Evolutionary conservation across 345 rosid species (phyloP).

Genomic region (Brassica cretica): DNA sequence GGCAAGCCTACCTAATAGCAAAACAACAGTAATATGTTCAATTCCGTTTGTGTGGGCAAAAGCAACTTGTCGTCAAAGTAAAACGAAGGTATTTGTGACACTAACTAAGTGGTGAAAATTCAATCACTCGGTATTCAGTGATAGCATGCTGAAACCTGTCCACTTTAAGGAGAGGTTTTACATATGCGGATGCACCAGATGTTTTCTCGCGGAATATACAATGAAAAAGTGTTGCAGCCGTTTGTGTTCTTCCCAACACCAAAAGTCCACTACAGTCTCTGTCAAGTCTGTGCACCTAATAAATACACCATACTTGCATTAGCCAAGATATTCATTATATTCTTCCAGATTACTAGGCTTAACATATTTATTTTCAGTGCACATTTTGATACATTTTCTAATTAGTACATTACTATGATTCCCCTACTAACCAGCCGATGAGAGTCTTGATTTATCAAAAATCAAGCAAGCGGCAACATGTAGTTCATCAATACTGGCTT

Average conservation of each 20-base stretch:
- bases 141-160: no score
- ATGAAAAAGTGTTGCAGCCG: conserved; percentile 71
- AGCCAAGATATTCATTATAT: background rate
- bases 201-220: conserved; percentile 88
- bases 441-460: conserved; percentile 55
- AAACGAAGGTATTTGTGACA: background rate
- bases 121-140: conserved; percentile 75
- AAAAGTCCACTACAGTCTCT: conserved; percentile 89
- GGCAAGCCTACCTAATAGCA: no score
- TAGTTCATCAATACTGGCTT: conserved; percentile 76
- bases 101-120: conserved; percentile 64
- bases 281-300: conserved; percentile 92
- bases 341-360: background rate
- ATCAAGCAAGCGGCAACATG: conserved; percentile 60
- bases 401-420: conserved; percentile 2
- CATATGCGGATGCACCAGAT: conserved; percentile 60
- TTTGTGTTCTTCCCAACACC: conserved; percentile 89
- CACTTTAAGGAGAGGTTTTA: conserved; percentile 26
- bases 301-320: conserved; percentile 21
- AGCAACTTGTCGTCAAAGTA: no score
- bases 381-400: conserved; percentile 11
- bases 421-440: conserved; percentile 76
- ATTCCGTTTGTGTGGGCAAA: no score
- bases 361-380: background rate
- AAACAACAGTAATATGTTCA: no score